Evolutionary conservation across 768 basidiomycete species (phyloP), one percentile per base, ranked within the genome.

Genomic region (Suillus spraguei): DNA sequence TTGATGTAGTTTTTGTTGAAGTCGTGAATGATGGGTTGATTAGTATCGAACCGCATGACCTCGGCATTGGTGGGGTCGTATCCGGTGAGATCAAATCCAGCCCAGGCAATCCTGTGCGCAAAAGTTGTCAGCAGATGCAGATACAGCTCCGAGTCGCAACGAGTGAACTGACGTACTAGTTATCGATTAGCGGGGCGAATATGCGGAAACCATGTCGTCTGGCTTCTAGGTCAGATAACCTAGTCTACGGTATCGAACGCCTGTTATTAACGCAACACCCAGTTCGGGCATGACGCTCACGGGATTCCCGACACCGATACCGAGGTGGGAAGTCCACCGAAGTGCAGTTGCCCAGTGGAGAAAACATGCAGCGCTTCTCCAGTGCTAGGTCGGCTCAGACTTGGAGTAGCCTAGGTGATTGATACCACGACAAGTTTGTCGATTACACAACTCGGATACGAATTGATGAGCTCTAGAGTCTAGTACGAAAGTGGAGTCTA

Each of bases 1-100:
- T 28, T 28, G 28, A 69, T 81, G 60, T 85, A 87, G 63, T 84
- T 82, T 72, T 77, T 78, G 74, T n/a, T n/a, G n/a, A 85, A 87
- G 7, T 78, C 74, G 3, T 76, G 59, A 24, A 84, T 76, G 42
- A 87, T 74, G 5, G 76, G 80, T 58, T 78, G 67, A 63, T 87
- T 82, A 6, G 74, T 76, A 70, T 80, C 87, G 69, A 87, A 87
- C 65, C 47, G 64, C 66, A 47, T 66, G 69, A 60, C 72, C 70
- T 39, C 59, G 53, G 35, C 72, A 70, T 64, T 61, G 35, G 68
- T 68, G 61, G 67, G 68, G 41, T 73, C 67, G 22, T 67, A 68
- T 59, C 74, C 73, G 16, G 65, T 71, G 58, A 65, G 60, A 22
- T 42, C 46, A 14, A 64, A 65, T 17, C 66, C 66, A 20, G 62